Evolutionary conservation across 1,139 yeast genomes (phyloP), one percentile per base, ranked within the genome.

Genomic region (Zygoascus meyerae): DNA sequence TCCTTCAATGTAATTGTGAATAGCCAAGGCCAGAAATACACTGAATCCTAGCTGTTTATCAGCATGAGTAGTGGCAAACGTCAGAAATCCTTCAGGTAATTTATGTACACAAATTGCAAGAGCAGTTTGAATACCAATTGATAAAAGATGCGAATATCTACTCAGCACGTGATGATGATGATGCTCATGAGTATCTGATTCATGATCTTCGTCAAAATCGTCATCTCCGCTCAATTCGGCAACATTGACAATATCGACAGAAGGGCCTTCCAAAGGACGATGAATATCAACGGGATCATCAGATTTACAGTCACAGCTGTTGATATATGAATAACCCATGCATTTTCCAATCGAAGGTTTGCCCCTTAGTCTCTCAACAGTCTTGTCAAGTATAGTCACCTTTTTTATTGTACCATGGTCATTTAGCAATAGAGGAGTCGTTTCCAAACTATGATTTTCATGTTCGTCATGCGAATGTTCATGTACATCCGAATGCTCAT

Each of bases 1-100:
- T 0, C 98, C 98, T 65, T 92, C 98, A n/a, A 90, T 83, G 55
- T 87, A 81, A 65, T 92, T 92, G 67, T 92, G 98, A 29, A 90
- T 78, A 16, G 90, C 78, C 57, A 92, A 73, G 47, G 96, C 87
- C 18, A 89, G 63, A 59, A 92, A 90, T 10, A 92, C 86, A 14
- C 86, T 77, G 31, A 87, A 60, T 0, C 97, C 97, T 29, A 89
- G 67, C 42, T 74, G 68, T 1, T 83, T 79, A 59, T 86, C 80
- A 1, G 95, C 86, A 54, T 79, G 79, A 0, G 89, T 75, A 0
- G 95, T 84, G 1, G 90, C 79, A 62, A 76, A 92, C 34, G 95
- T 84, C 47, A 92, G 79, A 58, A 92, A 86, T 0, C 98, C 98
- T 66, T 92, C 98, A 0, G 98, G 98, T 31, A 92, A 72, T 63